Base-by-base conservation (phyloP, 768 basidiomycete genomes). In the Russula griseocarnosa region DNA sequence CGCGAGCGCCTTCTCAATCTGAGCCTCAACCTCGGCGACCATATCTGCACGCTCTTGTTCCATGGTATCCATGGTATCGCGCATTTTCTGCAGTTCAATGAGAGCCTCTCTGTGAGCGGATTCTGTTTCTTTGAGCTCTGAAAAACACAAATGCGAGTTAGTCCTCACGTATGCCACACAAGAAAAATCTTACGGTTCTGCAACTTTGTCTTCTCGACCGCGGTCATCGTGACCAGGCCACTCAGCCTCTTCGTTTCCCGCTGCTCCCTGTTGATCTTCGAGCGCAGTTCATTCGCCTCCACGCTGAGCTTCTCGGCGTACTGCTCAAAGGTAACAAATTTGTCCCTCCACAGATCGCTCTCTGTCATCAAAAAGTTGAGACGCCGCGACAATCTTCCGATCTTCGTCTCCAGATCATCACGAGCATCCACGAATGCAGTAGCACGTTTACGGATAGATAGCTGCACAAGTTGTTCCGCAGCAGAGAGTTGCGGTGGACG, bases 361-460 rank as follows among this genome's bases (percentile, higher is more conserved):
- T 93, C 92, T 1, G 91, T 92, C 89, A 94, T 92, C 70, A 94
- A 79, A 79, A 93, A 94, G 76, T 93, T 93, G 67, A 94, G 82
- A 55, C 92, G 81, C 59, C 92, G 83, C 50, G 86, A 89, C 34
- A 94, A 81, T 47, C 92, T 85, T 34, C 92, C 93, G 67, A 94
- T 93, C 81, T 94, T 95, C 52, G 90, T 91, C 78, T 96, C 94
- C 26, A 96, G 83, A 70, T 94, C 93, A 73, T 95, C 94, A 40
- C 94, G 82, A 13, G 93, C 91, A 72, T 96, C 93, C 46, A 96
- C 92, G 69, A 95, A 96, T 42, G 92, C 92, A 4, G 88, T 90
- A n/a, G 94, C 94, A 47, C 94, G 88, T 73, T 90, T 90, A 68
- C 94, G 87, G 73, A 97, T 94, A 58, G 93, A 92, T 53, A 82